Conservation (phyloP, 441 rosid species). For the Hura crepitans region DNA sequence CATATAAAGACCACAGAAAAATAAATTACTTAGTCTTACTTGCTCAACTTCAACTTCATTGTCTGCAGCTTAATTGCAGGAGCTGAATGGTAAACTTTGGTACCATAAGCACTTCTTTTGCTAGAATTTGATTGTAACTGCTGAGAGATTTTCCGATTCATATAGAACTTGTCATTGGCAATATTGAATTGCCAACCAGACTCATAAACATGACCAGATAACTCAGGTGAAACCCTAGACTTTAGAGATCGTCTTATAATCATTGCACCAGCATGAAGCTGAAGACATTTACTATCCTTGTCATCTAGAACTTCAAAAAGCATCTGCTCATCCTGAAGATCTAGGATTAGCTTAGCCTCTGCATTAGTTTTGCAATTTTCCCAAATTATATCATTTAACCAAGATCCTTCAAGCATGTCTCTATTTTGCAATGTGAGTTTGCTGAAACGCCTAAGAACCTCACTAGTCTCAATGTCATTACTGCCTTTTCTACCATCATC, state of each 20-base stretch:
- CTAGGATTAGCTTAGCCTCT: constrained; percentile 80
- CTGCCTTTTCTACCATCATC: too few relatives aligned
- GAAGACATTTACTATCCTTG: constrained; percentile 59
- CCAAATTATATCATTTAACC: constrained; percentile 87
- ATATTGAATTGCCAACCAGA: constrained; percentile 87
- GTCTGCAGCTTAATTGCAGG: constrained; percentile 97
- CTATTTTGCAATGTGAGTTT: constrained; percentile 53
- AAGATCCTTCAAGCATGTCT: constrained; percentile 65
- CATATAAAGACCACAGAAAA: background rate
- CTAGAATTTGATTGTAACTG: constrained; percentile 75
- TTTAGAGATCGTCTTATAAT: constrained; percentile 55
- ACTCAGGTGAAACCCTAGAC: constrained; percentile 48
- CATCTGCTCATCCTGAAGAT: constrained; percentile 96
- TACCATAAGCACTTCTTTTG: constrained; percentile 67
- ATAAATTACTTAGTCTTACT: constrained; percentile 47
- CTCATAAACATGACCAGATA: constrained; percentile 40
- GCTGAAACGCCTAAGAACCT: constrained; percentile 47
- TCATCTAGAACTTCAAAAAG: constrained; percentile 81
- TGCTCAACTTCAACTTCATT: constrained; percentile 91
- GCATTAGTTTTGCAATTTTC: constrained; percentile 44
- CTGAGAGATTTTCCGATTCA: constrained; percentile 82
- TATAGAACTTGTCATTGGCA: constrained; percentile 90
- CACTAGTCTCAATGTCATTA: constrained; percentile 32
- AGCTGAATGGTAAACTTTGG: constrained; percentile 87
- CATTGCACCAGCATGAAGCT: constrained; percentile 97